phyloP scores from a whole-genome alignment of 129 eudicot species.

The Scalesia atractyloides region DNA sequence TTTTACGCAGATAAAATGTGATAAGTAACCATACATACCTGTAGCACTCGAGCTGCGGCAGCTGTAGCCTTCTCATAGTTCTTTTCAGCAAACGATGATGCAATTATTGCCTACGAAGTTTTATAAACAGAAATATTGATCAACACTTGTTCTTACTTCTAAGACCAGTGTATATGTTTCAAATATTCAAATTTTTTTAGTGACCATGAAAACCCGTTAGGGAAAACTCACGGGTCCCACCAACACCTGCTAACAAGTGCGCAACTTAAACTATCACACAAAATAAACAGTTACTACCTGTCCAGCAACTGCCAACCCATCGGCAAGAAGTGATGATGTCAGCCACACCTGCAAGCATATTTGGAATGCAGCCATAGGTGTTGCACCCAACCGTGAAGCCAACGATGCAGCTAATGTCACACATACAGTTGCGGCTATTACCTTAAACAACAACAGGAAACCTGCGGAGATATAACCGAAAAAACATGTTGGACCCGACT shows the following conservation, averaged over 20 bases:
- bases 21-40: conserved; percentile 44
- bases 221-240: too few relatives aligned
- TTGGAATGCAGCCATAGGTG: conserved; percentile 85
- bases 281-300: conserved; percentile 47
- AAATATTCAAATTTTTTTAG: too few relatives aligned
- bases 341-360: conserved; percentile 89
- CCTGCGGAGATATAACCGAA: conserved; percentile 44
- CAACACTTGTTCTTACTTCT: too few relatives aligned
- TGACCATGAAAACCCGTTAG: too few relatives aligned
- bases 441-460: conserved; percentile 59
- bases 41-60: conserved; percentile 77
- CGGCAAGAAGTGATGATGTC: conserved; percentile 90
- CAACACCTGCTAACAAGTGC: too few relatives aligned
- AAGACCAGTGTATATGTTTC: too few relatives aligned
- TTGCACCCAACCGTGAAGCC: conserved; percentile 82
- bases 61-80: conserved; percentile 80
- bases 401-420: conserved; percentile 84
- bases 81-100: conserved; percentile 94
- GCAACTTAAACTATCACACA: not conserved
- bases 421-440: conserved; percentile 75
- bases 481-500: not conserved
- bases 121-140: not conserved
- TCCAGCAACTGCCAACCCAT: conserved; percentile 95
- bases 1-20: conserved; percentile 2
- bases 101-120: conserved; percentile 74